Conservation (phyloP, 1,139 yeast genomes). For the Hyphopichia burtonii region DNA sequence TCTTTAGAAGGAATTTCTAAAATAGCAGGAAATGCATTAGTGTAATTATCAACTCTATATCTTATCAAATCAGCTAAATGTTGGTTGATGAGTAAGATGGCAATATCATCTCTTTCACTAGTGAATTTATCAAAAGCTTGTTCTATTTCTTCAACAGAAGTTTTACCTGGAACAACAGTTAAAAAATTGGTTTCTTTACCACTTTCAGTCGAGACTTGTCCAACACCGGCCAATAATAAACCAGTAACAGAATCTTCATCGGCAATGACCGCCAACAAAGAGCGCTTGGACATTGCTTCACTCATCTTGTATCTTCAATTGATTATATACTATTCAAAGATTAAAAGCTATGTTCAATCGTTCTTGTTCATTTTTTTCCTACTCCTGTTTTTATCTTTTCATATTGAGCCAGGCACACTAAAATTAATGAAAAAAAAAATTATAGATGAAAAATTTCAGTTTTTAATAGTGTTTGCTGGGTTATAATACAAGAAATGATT, state of each 20-base stretch:
- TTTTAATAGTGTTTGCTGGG: no score
- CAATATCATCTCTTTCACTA: constrained; percentile 78
- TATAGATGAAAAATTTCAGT: background rate
- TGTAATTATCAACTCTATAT: constrained; percentile 74
- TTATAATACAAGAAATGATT: background rate
- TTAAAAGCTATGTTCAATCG: background rate
- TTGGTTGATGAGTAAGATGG: constrained; percentile 88
- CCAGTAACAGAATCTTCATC: constrained; percentile 98
- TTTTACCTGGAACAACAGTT: constrained; percentile 76
- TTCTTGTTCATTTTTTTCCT: background rate
- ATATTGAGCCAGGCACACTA: background rate
- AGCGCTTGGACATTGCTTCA: constrained; percentile 61
- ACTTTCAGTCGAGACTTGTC: constrained; percentile 68
- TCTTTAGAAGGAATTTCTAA: constrained; percentile 97
- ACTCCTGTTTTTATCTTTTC: background rate
- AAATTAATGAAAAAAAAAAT: background rate
- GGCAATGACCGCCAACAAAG: constrained; percentile 87
- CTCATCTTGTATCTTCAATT: constrained; percentile 18
- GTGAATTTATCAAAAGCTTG: constrained; percentile 77
- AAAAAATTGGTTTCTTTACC: constrained; percentile 78
- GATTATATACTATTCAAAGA: background rate
- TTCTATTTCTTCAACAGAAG: constrained; percentile 73
- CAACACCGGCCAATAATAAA: constrained; percentile 90
- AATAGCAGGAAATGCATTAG: constrained; percentile 94
- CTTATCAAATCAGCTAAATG: constrained; percentile 93